phyloP scores from a whole-genome alignment of 1,139 yeast genomes.

The Nakaseomyces kungkrabaensis region DNA sequence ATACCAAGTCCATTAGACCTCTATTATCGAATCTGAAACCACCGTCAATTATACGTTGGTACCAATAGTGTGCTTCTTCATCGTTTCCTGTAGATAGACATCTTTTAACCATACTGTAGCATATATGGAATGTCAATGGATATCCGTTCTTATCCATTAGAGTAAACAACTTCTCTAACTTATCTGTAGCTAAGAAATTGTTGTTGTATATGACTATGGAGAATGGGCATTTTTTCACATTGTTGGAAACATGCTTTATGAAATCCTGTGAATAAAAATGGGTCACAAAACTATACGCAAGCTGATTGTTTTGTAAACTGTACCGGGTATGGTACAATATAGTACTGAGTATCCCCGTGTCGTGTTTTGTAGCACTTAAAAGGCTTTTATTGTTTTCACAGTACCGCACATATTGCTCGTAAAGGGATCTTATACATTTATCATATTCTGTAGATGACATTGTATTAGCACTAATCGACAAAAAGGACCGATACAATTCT shows the following conservation, averaged over 20 bases:
- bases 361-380: constrained; percentile 9
- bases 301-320: constrained; percentile 14
- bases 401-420: constrained; percentile 12
- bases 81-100: constrained; percentile 11
- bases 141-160: constrained; percentile 17
- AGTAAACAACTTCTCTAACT: constrained; percentile 13
- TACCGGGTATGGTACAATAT: constrained; percentile 15
- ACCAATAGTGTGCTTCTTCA: constrained; percentile 25
- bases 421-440: constrained; percentile 14
- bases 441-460: constrained; percentile 11
- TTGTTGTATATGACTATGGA: constrained; percentile 20
- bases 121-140: constrained; percentile 21
- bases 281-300: constrained; percentile 18
- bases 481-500: constrained; percentile 19
- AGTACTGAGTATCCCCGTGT: constrained; percentile 18
- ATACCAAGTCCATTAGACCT: constrained; percentile 12
- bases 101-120: constrained; percentile 20
- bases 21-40: constrained; percentile 18
- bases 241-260: constrained; percentile 7
- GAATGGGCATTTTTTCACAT: constrained; percentile 18
- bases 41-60: constrained; percentile 15
- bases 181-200: constrained; percentile 11
- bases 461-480: constrained; percentile 9
- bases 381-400: constrained; percentile 3
- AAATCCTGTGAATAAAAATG: constrained; percentile 16